Base-by-base conservation (phyloP, 352 stramenopile species). In the Lagenidium giganteum region DNA sequence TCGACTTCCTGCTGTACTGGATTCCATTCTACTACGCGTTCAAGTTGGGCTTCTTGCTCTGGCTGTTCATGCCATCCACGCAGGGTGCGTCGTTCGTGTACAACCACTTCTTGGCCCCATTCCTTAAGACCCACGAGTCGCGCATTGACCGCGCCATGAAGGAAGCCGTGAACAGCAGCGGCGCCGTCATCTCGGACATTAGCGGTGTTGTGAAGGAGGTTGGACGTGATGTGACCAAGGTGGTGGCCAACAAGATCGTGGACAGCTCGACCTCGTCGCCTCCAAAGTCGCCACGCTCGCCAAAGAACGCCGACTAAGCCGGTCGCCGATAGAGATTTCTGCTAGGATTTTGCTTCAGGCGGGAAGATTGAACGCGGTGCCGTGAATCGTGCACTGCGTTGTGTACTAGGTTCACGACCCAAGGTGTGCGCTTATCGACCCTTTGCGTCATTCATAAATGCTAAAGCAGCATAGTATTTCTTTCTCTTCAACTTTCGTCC, bases 11-110 rank as follows among this genome's bases (percentile, higher is more conserved):
- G 36, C 58, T 98, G 3, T 97, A 96, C 58, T 97, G 87, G 88
- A 96, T 98, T 60, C 95, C 95, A 7, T 98, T 97, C 61, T 98
- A 98, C 70, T 98, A 96, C 58, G 79, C 87, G 8, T 96, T 98
- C 70, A 98, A 98, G 74, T 47, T 98, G 23, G 91, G 88, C 38
- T 98, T 98, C 67, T 73, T 98, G 45, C 58, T 98, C 16, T 98
- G 91, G 89, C 71, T 95, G 20, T 97, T 98, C 71, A 77, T 98
- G 50, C 94, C 93, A 9, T 93, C 94, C 54, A 96, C 91, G 25
- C 65, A 88, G 40, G 93, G 91, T 23, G 87, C 94, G n/a, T 95
- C 88, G 35, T 97, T 96, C 62, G 61, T 98, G 24, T 98, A 97
- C 63, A 83, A 93, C 52, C 77, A 79, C 62, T 96, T 97, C 51